Evolutionary conservation across 2,329 filamentous ascomycete species (phyloP).

Genomic region (Botrytis elliptica): DNA sequence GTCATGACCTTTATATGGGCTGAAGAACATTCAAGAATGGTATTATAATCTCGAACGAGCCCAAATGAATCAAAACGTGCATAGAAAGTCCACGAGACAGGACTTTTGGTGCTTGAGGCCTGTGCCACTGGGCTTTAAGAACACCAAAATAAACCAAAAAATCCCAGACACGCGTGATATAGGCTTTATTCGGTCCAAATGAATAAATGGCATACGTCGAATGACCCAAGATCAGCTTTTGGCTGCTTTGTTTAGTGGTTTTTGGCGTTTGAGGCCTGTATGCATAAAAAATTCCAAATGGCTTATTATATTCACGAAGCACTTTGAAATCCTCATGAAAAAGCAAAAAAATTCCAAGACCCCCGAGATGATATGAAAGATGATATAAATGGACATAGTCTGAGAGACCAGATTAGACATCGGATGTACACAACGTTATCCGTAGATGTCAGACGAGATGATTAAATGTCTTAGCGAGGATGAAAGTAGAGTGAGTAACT

Average conservation of each 20-base stretch:
- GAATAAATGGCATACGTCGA: background rate
- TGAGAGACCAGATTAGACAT: accelerated
- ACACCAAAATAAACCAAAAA: background rate
- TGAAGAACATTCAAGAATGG: background rate
- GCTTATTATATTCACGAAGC: background rate
- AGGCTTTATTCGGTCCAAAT: background rate
- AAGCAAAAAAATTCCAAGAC: accelerated
- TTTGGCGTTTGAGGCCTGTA: no score
- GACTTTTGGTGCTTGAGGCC: background rate
- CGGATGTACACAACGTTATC: background rate
- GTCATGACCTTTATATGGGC: background rate
- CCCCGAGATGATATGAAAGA: background rate
- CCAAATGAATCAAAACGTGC: background rate
- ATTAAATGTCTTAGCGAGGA: background rate
- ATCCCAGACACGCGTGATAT: accelerated
- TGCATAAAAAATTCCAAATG: background rate
- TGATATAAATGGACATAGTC: background rate
- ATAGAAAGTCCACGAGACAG: background rate
- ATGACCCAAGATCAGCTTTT: background rate
- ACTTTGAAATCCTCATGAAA: background rate
- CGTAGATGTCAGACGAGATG: background rate
- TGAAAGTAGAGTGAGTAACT: background rate
- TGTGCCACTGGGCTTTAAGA: background rate
- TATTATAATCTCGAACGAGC: background rate
- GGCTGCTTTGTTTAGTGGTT: accelerated